A percentile compares a stretch with the other conserved stretches of the same genome.
Evolutionary conservation across 768 basidiomycete genomes (phyloP).

Genomic region (Tephrocybe sp.): DNA sequence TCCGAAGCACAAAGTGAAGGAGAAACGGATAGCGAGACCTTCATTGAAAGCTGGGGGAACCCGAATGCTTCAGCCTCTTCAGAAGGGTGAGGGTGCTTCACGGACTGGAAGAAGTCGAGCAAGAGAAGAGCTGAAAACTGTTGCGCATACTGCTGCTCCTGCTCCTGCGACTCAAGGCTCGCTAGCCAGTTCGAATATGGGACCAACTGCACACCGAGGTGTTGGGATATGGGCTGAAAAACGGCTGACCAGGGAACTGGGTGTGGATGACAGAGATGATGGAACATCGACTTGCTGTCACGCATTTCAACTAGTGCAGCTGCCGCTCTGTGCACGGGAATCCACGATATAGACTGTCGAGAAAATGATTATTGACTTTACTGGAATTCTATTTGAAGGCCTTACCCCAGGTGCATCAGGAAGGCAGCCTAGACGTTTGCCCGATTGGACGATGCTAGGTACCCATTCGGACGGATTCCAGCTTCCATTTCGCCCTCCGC

Average conservation of each 20-base stretch:
- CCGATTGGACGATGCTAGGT: conserved; percentile 34
- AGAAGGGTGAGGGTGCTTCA: conserved; percentile 9
- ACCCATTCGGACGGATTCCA: conserved; percentile 48
- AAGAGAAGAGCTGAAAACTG: conserved; percentile 25
- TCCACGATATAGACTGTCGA: conserved; percentile 25
- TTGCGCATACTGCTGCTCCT: not conserved
- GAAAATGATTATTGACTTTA: not conserved
- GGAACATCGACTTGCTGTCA: conserved; percentile 9
- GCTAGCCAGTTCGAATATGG: conserved; percentile 29
- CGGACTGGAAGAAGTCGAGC: conserved; percentile 26
- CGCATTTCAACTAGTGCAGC: conserved; percentile 25
- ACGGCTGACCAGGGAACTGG: conserved; percentile 20
- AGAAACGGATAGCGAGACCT: conserved; percentile 1
- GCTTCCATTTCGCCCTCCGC: conserved; percentile 38
- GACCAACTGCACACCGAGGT: conserved; percentile 27
- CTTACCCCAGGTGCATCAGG: conserved; percentile 31
- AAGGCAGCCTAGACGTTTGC: conserved; percentile 25
- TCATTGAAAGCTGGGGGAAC: conserved; percentile 17
- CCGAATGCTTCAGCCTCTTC: conserved; percentile 22
- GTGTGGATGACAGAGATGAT: conserved; percentile 28
- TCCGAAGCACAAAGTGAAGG: conserved; percentile 4
- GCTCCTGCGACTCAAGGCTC: conserved; percentile 19
- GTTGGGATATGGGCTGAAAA: conserved; percentile 14
- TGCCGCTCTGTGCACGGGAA: conserved; percentile 31
- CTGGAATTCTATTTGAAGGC: too few relatives aligned